Evolutionary conservation across 179 eudicot genomes (phyloP).

Genomic region (Corrigiola litoralis): DNA sequence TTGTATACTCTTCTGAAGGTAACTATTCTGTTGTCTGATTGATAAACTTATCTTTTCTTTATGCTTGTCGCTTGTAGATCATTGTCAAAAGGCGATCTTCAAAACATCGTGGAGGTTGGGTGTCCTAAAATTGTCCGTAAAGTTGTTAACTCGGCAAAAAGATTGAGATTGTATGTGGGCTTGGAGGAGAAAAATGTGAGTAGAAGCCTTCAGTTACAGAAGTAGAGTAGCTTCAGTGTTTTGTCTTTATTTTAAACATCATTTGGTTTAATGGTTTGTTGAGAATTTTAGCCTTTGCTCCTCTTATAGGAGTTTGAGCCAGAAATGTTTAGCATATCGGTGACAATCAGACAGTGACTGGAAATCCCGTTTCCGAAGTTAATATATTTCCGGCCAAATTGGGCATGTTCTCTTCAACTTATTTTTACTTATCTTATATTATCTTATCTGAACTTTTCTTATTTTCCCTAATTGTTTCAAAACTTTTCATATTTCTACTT

Average conservation of each 20-base stretch:
- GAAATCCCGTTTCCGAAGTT: no score
- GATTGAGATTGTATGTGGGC: conserved; percentile 62
- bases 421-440: no score
- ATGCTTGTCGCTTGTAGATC: conserved; percentile 36
- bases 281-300: no score
- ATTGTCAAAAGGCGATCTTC: conserved; percentile 58
- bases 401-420: no score
- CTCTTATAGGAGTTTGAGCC: no score
- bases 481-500: no score
- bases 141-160: conserved; percentile 80
- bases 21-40: background rate
- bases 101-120: conserved; percentile 58
- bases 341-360: no score
- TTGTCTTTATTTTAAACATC: background rate
- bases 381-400: no score
- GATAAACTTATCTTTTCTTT: background rate
- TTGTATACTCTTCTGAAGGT: no score
- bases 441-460: no score
- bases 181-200: conserved; percentile 86
- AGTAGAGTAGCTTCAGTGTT: background rate
- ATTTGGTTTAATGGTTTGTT: background rate
- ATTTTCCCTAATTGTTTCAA: no score
- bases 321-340: no score
- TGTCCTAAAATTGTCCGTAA: conserved; percentile 82
- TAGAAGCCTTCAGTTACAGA: background rate